Conservation (phyloP, 1,139 yeast species). For the Blastobotrys indianensis region DNA sequence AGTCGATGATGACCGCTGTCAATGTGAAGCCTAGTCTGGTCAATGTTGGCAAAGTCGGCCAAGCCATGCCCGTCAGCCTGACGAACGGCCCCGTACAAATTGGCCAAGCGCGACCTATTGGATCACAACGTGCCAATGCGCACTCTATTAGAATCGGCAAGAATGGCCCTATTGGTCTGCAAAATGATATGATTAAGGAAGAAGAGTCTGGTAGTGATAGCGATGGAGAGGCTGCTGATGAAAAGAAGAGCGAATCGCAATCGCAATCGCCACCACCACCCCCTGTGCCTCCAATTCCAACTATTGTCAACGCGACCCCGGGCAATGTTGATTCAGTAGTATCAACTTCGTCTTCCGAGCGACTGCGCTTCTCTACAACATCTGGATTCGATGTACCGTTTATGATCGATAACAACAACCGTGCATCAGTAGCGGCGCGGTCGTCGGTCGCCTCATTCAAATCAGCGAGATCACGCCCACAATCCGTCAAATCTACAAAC, state of each 20-base stretch:
- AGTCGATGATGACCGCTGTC: constrained; percentile 29
- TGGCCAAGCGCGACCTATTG: constrained; percentile 18
- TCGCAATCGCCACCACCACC: not conserved
- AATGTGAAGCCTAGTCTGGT: constrained; percentile 31
- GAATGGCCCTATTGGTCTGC: constrained; percentile 20
- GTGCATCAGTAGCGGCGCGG: not conserved
- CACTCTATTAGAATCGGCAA: constrained; percentile 24
- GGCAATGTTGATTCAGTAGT: not conserved
- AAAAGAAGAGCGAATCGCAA: not conserved
- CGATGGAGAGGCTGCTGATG: constrained; percentile 7
- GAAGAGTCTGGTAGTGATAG: constrained; percentile 18
- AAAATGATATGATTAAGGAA: constrained; percentile 21
- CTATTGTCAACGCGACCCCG: too few relatives aligned
- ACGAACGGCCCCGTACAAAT: constrained; percentile 10
- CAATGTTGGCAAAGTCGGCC: constrained; percentile 6
- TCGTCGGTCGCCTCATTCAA: constrained; percentile 5
- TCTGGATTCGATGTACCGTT: constrained; percentile 25
- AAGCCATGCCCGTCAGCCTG: constrained; percentile 8
- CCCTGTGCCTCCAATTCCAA: not conserved
- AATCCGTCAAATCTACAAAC: too few relatives aligned
- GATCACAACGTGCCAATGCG: constrained; percentile 19
- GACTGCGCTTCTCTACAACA: constrained; percentile 1
- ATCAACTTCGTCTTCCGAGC: constrained; percentile 1
- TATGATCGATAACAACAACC: constrained; percentile 15
- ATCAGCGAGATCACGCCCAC: constrained; percentile 7